A percentile compares a stretch with the other conserved stretches of the same genome.
phyloP scores from a whole-genome alignment of 2,329 filamentous ascomycete genomes.

The Xylariaceae sp. region DNA sequence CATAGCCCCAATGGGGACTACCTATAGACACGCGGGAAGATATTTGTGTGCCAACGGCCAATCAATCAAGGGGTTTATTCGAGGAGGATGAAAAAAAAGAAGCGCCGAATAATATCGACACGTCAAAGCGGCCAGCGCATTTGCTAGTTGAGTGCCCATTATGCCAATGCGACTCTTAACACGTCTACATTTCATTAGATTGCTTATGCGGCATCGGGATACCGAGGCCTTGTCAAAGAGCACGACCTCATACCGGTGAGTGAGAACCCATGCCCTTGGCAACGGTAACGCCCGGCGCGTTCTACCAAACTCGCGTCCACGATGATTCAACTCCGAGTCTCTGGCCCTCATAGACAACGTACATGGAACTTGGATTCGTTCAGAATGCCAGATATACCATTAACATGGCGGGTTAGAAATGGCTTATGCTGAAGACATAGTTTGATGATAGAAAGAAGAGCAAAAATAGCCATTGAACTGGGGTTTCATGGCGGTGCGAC shows the following conservation, averaged over 20 bases:
- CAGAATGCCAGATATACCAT: background rate
- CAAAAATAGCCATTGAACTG: conserved; percentile 7
- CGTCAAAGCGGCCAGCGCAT: conserved; percentile 24
- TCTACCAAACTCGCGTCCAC: conserved; percentile 5
- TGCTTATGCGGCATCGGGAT: conserved; percentile 11
- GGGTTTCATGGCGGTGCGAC: conserved; percentile 11
- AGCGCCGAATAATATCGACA: conserved; percentile 13
- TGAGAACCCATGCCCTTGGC: conserved; percentile 8
- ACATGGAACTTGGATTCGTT: conserved; percentile 10
- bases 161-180: conserved; percentile 21
- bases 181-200: conserved; percentile 19
- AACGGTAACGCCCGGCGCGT: conserved; percentile 4
- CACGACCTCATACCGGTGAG: conserved; percentile 7
- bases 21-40: conserved; percentile 3
- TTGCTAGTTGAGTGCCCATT: conserved; percentile 20
- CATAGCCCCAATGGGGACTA: conserved; percentile 16
- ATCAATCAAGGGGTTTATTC: conserved; percentile 11
- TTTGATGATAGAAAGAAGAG: background rate
- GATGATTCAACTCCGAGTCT: conserved; percentile 8
- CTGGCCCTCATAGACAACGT: conserved; percentile 6
- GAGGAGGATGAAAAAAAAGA: conserved; percentile 2
- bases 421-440: conserved; percentile 11
- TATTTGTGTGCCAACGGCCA: conserved; percentile 16
- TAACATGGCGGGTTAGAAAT: conserved; percentile 11
- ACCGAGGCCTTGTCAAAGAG: conserved; percentile 9